Conservation (phyloP, 1,139 yeast species). For the Blastobotrys malaysiensis region DNA sequence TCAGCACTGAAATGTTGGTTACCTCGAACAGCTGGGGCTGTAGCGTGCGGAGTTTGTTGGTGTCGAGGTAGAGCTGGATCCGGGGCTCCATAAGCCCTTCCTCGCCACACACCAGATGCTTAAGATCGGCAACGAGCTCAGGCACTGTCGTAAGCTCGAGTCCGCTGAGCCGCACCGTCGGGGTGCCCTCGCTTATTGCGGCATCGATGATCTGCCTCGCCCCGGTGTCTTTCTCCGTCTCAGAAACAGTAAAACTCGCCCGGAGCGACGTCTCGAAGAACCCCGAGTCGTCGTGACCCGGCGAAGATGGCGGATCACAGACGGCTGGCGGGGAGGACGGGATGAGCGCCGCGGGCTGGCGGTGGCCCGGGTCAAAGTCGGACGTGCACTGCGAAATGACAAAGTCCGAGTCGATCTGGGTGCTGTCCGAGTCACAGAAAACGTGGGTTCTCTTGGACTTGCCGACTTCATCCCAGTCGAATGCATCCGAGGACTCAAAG, state of each 20-base stretch:
- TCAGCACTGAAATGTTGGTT: slow-evolving; percentile 47
- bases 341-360: slow-evolving; percentile 1
- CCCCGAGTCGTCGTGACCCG: slow-evolving; percentile 1
- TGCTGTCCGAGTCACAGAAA: background rate
- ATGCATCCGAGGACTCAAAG: slow-evolving; percentile 4
- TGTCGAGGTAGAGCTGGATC: slow-evolving; percentile 46
- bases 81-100: slow-evolving; percentile 21
- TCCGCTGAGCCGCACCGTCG: slow-evolving; percentile 41
- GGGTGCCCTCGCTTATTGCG: slow-evolving; percentile 35
- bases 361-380: background rate
- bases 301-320: slow-evolving; percentile 5
- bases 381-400: background rate
- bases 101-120: slow-evolving; percentile 37
- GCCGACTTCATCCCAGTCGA: background rate
- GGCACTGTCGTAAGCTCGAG: slow-evolving; percentile 45
- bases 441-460: background rate
- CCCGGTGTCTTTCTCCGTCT: background rate
- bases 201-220: slow-evolving; percentile 17
- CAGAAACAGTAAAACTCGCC: background rate
- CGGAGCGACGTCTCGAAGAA: slow-evolving; percentile 3
- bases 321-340: background rate
- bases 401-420: background rate
- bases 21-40: slow-evolving; percentile 50
- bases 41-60: slow-evolving; percentile 46
- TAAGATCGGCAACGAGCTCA: slow-evolving; percentile 49